These are phyloP conservation scores for Yarrowia deformans DNA, from an alignment of 805 yeast genomes.

Conservation along the genomic window DNA sequence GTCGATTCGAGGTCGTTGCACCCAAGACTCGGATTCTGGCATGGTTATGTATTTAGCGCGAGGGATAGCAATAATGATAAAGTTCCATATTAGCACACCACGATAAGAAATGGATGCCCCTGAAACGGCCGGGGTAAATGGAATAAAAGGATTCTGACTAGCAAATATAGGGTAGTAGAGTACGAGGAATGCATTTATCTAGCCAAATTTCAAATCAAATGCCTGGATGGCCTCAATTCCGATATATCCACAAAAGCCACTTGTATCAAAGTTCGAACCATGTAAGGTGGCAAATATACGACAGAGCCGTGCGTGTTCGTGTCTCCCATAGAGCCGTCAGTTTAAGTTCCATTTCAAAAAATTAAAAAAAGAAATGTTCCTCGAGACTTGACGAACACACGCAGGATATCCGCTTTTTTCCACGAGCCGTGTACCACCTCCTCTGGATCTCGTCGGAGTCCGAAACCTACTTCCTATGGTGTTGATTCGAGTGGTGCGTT, in stretches of 20 bases:
- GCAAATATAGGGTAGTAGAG: too few species aligned
- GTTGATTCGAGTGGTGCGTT: not conserved
- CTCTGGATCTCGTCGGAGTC: not conserved
- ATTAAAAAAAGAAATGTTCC: not conserved
- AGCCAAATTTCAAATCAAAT: not conserved
- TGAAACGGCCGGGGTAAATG: too few species aligned
- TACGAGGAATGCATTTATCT: too few species aligned
- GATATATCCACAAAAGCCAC: not conserved
- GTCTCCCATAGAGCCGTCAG: not conserved
- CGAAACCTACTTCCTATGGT: not conserved
- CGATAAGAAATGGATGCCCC: not conserved
- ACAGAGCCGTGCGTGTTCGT: conserved; percentile 18
- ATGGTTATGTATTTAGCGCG: conserved; percentile 22
- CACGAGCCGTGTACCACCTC: not conserved
- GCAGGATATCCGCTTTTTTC: not conserved
- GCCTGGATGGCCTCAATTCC: too few species aligned
- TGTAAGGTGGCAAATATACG: conserved; percentile 29
- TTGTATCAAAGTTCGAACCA: conserved; percentile 6
- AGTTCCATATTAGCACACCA: conserved; percentile 5
- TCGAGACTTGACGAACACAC: not conserved
- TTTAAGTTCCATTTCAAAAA: not conserved
- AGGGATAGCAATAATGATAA: conserved; percentile 10
- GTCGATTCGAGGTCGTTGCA: not conserved
- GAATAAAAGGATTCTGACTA: too few species aligned
- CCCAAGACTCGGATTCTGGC: not conserved